phyloP scores from a whole-genome alignment of 352 stramenopile genomes.

The Globisporangium middletonii region DNA sequence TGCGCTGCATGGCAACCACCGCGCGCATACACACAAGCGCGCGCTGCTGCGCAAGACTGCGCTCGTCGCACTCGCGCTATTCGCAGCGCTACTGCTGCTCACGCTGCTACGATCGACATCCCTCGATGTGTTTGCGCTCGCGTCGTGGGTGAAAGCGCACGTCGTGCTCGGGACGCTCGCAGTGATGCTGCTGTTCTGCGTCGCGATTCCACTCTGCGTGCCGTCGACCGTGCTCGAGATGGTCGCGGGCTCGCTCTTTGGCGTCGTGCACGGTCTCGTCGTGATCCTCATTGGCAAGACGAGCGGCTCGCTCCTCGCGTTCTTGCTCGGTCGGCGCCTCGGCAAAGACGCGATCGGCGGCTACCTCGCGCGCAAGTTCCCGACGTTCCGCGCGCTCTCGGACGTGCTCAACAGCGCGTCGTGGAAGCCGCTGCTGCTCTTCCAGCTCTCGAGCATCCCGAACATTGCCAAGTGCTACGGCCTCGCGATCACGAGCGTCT shows the following conservation, averaged over 20 bases:
- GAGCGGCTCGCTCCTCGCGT: conserved; percentile 57
- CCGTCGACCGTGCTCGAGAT: conserved; percentile 64
- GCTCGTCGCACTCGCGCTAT: neutral
- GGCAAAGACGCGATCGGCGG: conserved; percentile 52
- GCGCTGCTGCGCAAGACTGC: conserved; percentile 2
- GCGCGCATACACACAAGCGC: neutral
- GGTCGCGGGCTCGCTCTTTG: conserved; percentile 61
- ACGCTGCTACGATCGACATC: conserved; percentile 38
- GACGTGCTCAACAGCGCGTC: conserved; percentile 52
- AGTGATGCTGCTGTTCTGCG: conserved; percentile 48
- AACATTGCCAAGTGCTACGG: conserved; percentile 81
- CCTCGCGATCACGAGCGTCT: conserved; percentile 69
- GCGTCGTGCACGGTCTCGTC: conserved; percentile 36
- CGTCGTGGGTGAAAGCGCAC: conserved; percentile 46
- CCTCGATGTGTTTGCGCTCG: conserved; percentile 28
- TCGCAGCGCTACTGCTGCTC: conserved; percentile 19
- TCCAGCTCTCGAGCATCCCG: conserved; percentile 70
- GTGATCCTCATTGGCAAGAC: conserved; percentile 69
- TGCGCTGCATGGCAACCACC: neutral
- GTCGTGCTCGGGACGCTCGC: conserved; percentile 41
- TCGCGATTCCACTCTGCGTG: conserved; percentile 63
- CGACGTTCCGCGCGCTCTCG: conserved; percentile 63
- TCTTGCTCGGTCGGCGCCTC: conserved; percentile 46
- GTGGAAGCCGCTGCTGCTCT: conserved; percentile 76
- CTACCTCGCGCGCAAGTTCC: conserved; percentile 56